Conservation (phyloP, 1,284 basidiomycete genomes). For the Sphagnurus paluster region DNA sequence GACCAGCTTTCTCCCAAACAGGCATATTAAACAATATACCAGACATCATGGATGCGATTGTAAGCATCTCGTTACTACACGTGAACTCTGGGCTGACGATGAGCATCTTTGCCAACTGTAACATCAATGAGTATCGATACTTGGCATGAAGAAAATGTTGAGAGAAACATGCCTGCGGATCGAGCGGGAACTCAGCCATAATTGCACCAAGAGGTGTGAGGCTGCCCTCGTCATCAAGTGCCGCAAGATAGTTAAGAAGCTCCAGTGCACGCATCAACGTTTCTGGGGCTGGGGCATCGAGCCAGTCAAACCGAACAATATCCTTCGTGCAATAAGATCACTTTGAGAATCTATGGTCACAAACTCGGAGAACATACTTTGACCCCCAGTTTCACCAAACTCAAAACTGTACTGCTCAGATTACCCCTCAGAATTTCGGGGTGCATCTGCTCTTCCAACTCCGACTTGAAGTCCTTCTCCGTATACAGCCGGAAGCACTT, state of each 20-base stretch:
- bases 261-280: constrained; percentile 98
- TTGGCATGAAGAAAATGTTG: background rate
- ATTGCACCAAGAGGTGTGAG: constrained; percentile 86
- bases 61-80: constrained; percentile 95
- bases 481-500: constrained; percentile 98
- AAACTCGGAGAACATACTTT: constrained; percentile 49
- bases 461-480: constrained; percentile 94
- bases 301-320: constrained; percentile 92
- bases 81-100: constrained; percentile 94
- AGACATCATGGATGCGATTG: constrained; percentile 95
- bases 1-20: constrained; percentile 1
- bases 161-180: constrained; percentile 73
- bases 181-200: constrained; percentile 98
- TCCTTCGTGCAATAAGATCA: too few relatives aligned
- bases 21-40: constrained; percentile 52
- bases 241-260: constrained; percentile 89
- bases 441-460: constrained; percentile 95
- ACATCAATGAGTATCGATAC: constrained; percentile 5
- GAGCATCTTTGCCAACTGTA: constrained; percentile 88
- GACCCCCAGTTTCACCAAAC: constrained; percentile 92
- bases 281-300: constrained; percentile 96
- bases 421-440: constrained; percentile 95
- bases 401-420: constrained; percentile 91
- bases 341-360: too few relatives aligned
- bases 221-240: constrained; percentile 93